Evolutionary conservation across 176 grass and related monocot species (phyloP), one percentile per base, ranked within the genome.

Genomic region (Alloteropsis semialata): DNA sequence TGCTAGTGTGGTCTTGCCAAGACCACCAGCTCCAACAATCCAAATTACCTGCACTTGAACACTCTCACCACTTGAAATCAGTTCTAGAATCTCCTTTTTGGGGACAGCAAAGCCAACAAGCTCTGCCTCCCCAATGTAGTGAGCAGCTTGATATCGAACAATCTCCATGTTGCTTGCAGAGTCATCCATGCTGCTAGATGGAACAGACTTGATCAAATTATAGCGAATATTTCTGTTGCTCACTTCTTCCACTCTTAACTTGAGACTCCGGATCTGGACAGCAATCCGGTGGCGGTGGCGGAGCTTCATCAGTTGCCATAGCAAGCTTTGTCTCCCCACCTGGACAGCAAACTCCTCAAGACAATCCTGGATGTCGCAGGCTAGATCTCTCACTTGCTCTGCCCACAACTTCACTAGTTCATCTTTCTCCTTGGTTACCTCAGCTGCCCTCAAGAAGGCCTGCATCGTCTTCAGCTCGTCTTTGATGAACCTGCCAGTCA

Each of bases 1-100:
- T n/a, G n/a, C n/a, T n/a, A 88, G 63, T 49, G 80, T 88, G 16
- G 80, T 83, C 45, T 88, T 83, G 22, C 72, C 86, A 10, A 88
- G 28, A 28, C 80, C 79, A 14, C 71, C 85, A 79, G 82, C 82
- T 13, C 86, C 86, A 3, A 46, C 49, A 8, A 88, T 25, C 24
- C 62, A 82, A 22, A 88, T 28, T 32, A 88, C 72, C 28, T 59
- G 56, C 9, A 59, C n/a, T 13, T 59, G n/a, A 59, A 24, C 56
- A 28, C 56, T 28, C 3, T 27, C n/a, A 28, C 2, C 0, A 8
- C 24, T 11, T 59, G 56, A 59, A 12, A 59, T 59, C 56, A 59
- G n/a, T 25, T 59, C n/a, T 12, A 59, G 56, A 3, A 59, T 25
- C 56, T 59, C 56, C 8, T 59, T 59, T 28, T 59, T 59, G 56